Evolutionary conservation across 306 rosid genomes (phyloP).

Genomic region (Rosa lucieae): DNA sequence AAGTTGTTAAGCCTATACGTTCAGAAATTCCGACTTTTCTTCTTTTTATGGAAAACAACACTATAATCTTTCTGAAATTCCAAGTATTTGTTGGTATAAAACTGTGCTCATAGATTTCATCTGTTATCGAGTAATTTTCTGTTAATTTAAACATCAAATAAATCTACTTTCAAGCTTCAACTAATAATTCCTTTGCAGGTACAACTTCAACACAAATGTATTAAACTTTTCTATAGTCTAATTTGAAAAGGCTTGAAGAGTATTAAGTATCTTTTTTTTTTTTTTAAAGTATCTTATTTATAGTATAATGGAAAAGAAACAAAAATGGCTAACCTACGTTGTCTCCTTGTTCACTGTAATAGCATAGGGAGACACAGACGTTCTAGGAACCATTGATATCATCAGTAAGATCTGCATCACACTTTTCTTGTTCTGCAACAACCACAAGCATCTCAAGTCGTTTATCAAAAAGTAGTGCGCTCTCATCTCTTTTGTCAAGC

Average conservation of each 20-base stretch:
- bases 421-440: slow-evolving; percentile 81
- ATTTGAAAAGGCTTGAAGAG: neutral
- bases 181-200: neutral
- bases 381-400: slow-evolving; percentile 24
- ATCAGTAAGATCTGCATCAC: slow-evolving; percentile 28
- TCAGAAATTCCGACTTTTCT: neutral
- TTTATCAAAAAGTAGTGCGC: slow-evolving; percentile 84
- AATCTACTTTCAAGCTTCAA: neutral
- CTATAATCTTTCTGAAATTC: neutral
- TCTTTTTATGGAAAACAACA: neutral
- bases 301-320: slow-evolving; percentile 9
- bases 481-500: slow-evolving; percentile 92
- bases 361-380: slow-evolving; percentile 15
- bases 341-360: slow-evolving; percentile 31
- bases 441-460: slow-evolving; percentile 89
- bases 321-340: slow-evolving; percentile 27
- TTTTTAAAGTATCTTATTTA: slow-evolving; percentile 2
- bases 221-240: neutral
- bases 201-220: neutral
- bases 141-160: neutral
- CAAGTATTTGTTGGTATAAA: neutral
- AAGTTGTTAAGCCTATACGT: neutral
- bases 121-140: neutral
- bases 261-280: neutral
- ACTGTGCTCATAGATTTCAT: neutral